A percentile compares a stretch with the other conserved stretches of the same genome.
Evolutionary conservation across 208 protist species (phyloP).

Genomic region (Leishmania arabica): DNA sequence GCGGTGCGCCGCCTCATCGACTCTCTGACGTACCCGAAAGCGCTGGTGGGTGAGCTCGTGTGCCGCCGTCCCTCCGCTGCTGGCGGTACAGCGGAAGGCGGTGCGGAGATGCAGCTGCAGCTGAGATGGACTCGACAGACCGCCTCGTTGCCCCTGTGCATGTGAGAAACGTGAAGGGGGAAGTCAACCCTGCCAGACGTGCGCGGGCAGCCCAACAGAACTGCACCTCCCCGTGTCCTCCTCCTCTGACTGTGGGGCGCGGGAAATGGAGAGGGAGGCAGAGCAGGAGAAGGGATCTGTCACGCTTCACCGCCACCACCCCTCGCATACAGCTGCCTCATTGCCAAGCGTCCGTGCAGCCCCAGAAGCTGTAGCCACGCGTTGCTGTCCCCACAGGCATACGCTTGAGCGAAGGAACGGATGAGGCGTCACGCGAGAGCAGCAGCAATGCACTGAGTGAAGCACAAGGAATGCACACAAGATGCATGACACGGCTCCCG

Average conservation of each 20-base stretch:
- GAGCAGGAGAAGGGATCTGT: not conserved
- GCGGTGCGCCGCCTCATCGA: conserved; percentile 52
- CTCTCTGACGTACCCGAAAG: conserved; percentile 73
- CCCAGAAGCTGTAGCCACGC: not conserved
- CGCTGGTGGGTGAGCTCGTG: conserved; percentile 47
- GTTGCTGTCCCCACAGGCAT: not conserved
- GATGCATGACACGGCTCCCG: not conserved
- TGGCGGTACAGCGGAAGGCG: not conserved
- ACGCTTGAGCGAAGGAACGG: too few relatives aligned
- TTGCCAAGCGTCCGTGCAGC: not conserved
- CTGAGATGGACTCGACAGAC: conserved; percentile 53
- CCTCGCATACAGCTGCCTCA: not conserved
- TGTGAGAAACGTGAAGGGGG: conserved; percentile 11
- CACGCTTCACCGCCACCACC: not conserved
- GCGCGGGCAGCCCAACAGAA: not conserved
- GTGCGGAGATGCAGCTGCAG: not conserved
- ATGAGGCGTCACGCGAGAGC: too few relatives aligned
- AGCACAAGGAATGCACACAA: not conserved
- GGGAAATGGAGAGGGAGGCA: not conserved
- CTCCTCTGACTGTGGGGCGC: not conserved
- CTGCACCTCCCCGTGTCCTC: not conserved
- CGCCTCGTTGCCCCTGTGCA: conserved; percentile 54
- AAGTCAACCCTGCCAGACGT: not conserved
- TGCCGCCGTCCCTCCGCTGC: not conserved
- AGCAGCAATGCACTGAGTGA: not conserved